Conservation (phyloP, 2,329 filamentous ascomycete genomes). For the Calonectria pseudoturangicola region DNA sequence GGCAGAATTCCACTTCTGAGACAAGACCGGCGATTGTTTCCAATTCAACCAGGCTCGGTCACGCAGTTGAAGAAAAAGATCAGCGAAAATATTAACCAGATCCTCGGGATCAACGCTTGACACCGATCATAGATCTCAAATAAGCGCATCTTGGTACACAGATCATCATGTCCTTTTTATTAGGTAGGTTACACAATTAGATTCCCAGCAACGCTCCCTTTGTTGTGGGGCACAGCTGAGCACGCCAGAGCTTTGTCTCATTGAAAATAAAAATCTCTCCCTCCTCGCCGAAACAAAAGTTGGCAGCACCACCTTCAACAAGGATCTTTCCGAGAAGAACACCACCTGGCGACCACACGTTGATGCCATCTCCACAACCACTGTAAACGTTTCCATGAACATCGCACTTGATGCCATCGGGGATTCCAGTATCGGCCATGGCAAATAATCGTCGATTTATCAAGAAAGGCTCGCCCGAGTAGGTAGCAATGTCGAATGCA, state of each 20-base stretch:
- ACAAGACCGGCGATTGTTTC: too few species aligned
- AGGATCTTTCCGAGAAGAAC: constrained; percentile 67
- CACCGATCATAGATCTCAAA: background rate
- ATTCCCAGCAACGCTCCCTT: constrained; percentile 50
- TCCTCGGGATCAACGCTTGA: background rate
- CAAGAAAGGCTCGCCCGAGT: constrained; percentile 22
- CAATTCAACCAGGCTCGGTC: too few species aligned
- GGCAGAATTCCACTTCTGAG: too few species aligned
- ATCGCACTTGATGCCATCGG: constrained; percentile 69
- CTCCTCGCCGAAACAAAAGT: constrained; percentile 68
- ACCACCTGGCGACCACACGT: constrained; percentile 68
- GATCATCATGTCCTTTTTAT: background rate
- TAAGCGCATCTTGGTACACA: background rate
- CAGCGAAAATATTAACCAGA: background rate
- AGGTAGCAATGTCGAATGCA: constrained; percentile 58
- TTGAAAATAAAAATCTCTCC: constrained; percentile 68
- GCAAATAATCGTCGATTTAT: constrained; percentile 67
- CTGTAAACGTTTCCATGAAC: constrained; percentile 68
- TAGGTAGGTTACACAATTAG: constrained; percentile 16
- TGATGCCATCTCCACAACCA: constrained; percentile 69
- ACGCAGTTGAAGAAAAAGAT: background rate
- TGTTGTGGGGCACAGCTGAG: constrained; percentile 43
- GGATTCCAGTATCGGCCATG: constrained; percentile 67
- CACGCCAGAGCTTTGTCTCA: constrained; percentile 65
- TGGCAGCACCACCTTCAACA: constrained; percentile 64